Evolutionary conservation across 2,329 filamentous ascomycete genomes (phyloP).

Genomic region (Aspergillus udagawae): DNA sequence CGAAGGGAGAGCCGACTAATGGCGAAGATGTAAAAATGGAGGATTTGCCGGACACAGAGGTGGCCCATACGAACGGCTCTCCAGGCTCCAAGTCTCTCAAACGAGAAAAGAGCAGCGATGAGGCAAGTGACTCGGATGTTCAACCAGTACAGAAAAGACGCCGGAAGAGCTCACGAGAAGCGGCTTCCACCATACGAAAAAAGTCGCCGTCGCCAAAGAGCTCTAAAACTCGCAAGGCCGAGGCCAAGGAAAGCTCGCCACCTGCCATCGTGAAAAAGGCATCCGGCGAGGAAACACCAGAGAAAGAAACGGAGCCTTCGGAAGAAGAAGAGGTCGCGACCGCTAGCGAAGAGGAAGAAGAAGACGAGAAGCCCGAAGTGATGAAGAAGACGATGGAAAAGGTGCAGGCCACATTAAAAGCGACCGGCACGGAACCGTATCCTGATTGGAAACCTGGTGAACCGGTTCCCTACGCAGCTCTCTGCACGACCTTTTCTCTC

Average conservation of each 20-base stretch:
- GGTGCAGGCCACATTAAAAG: slow-evolving; percentile 70
- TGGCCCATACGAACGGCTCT: slow-evolving; percentile 1
- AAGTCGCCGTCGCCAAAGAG: slow-evolving; percentile 19
- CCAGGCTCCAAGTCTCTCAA: slow-evolving; percentile 11
- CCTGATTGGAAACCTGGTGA: slow-evolving; percentile 89
- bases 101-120: slow-evolving; percentile 32
- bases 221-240: slow-evolving; percentile 11
- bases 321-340: slow-evolving; percentile 35
- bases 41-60: slow-evolving; percentile 4
- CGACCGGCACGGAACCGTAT: slow-evolving; percentile 72
- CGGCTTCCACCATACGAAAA: slow-evolving; percentile 27
- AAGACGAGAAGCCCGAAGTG: slow-evolving; percentile 64
- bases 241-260: slow-evolving; percentile 19
- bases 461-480: slow-evolving; percentile 87
- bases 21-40: slow-evolving; percentile 10
- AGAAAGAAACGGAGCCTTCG: slow-evolving; percentile 15
- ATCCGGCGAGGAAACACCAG: slow-evolving; percentile 44
- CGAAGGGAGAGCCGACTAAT: slow-evolving; percentile 6
- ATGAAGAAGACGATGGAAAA: slow-evolving; percentile 74
- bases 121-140: slow-evolving; percentile 52
- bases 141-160: slow-evolving; percentile 58
- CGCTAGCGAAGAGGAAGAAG: slow-evolving; percentile 49
- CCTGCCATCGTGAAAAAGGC: slow-evolving; percentile 33
- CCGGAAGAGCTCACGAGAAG: slow-evolving; percentile 34
- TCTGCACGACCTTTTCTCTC: slow-evolving; percentile 91